Percentiles rank a stretch among this genome's conserved stretches.
Evolutionary conservation across 2,329 filamentous ascomycete species (phyloP).

Genomic region (Trichophyton verrucosum): DNA sequence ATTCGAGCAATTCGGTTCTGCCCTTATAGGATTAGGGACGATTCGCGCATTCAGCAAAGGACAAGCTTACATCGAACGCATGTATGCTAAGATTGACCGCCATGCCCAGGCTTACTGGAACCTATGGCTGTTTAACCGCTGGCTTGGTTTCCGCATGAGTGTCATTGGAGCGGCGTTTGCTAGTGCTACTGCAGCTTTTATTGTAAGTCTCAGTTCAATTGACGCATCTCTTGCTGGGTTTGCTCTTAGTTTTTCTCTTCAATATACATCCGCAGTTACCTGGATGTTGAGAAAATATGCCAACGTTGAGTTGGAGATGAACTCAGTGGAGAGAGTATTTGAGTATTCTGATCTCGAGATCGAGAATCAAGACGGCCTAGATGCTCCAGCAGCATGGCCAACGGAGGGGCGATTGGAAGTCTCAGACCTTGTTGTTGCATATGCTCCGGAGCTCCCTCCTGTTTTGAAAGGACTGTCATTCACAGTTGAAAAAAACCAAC

Average conservation of each 20-base stretch:
- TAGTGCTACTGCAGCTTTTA: constrained; percentile 50
- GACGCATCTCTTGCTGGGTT: constrained; percentile 63
- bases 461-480: constrained; percentile 61
- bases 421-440: constrained; percentile 57
- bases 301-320: constrained; percentile 65
- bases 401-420: constrained; percentile 60
- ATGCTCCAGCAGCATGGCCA: constrained; percentile 62
- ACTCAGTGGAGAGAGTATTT: constrained; percentile 60
- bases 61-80: constrained; percentile 53
- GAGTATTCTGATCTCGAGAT: constrained; percentile 60
- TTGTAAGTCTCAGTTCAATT: constrained; percentile 50
- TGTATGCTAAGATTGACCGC: constrained; percentile 57
- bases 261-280: constrained; percentile 52
- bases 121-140: constrained; percentile 61
- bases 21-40: constrained; percentile 59
- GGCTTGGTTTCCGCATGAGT: constrained; percentile 63
- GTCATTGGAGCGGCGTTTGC: constrained; percentile 58
- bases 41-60: constrained; percentile 64
- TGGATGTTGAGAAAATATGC: constrained; percentile 57
- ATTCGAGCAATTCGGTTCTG: constrained; percentile 66
- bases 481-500: constrained; percentile 51
- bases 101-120: constrained; percentile 56
- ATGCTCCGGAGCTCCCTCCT: constrained; percentile 57
- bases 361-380: constrained; percentile 50
- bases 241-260: constrained; percentile 58